phyloP scores from a whole-genome alignment of 306 rosid genomes.

The Rosa persica region DNA sequence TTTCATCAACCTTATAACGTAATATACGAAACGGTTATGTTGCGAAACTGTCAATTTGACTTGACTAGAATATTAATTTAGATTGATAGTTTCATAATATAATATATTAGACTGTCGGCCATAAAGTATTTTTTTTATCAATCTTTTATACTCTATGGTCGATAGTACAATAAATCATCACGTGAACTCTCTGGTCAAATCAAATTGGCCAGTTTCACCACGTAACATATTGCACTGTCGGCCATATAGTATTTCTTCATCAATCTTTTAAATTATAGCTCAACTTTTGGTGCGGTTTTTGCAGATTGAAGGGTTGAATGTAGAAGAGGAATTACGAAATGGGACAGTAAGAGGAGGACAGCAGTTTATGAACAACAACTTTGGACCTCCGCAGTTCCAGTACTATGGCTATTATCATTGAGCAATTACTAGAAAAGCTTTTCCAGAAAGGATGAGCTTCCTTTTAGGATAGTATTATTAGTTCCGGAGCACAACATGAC shows the following conservation, averaged over 20 bases:
- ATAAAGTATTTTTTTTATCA: neutral
- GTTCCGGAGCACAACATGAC: slow-evolving; percentile 27
- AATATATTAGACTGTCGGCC: neutral
- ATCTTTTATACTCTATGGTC: too few relatives aligned
- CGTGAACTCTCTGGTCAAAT: too few relatives aligned
- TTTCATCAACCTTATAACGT: neutral
- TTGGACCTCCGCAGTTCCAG: slow-evolving; percentile 46
- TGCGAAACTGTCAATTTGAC: neutral
- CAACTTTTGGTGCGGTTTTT: neutral
- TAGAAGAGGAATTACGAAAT: slow-evolving; percentile 40
- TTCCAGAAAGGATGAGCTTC: slow-evolving; percentile 13
- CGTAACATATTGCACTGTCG: neutral
- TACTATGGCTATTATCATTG: slow-evolving; percentile 42
- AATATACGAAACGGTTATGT: neutral
- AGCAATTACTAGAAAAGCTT: slow-evolving; percentile 2
- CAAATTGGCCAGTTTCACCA: neutral
- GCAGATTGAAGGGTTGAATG: slow-evolving; percentile 59
- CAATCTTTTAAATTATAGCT: neutral
- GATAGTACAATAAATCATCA: too few relatives aligned
- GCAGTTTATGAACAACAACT: slow-evolving; percentile 35
- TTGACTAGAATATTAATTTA: neutral
- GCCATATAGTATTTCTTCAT: neutral
- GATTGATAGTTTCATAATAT: neutral
- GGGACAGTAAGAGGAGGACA: slow-evolving; percentile 36
- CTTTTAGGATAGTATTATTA: slow-evolving; percentile 14